Percentiles rank a stretch among this genome's conserved stretches.
Conservation (phyloP, 2,329 filamentous ascomycete genomes). For the Cladophialophora immunda region DNA sequence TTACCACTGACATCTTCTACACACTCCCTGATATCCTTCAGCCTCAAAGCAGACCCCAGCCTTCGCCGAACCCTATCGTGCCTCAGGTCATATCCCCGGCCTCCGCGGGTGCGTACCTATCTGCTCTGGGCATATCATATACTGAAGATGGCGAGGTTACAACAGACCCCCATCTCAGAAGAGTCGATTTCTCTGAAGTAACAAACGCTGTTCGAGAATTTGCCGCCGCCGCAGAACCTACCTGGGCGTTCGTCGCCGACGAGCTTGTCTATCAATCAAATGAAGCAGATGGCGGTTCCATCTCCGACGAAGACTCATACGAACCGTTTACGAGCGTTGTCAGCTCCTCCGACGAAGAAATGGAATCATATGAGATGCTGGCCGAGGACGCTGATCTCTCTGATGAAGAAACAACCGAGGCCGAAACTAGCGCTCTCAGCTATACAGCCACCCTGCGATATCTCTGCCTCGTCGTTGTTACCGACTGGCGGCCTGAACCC, state of each 20-base stretch:
- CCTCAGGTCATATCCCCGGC: not conserved
- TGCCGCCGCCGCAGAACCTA: not conserved
- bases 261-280: not conserved
- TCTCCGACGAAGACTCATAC: not conserved
- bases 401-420: not conserved
- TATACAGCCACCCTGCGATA: not conserved
- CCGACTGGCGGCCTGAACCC: not conserved
- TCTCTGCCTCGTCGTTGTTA: not conserved
- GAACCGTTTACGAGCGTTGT: not conserved
- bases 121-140: not conserved
- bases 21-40: not conserved
- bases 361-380: not conserved
- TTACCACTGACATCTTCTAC: not conserved
- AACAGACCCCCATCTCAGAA: not conserved
- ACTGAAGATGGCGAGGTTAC: not conserved
- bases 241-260: not conserved
- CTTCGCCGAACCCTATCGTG: not conserved
- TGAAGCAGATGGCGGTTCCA: not conserved
- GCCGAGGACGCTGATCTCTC: not conserved
- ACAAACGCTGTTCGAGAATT: not conserved
- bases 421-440: not conserved
- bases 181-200: not conserved
- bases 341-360: not conserved
- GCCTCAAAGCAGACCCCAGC: not conserved
- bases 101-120: not conserved